Conservation (phyloP, 192 early-diverging fungal genomes). For the Piromyces finnis region DNA sequence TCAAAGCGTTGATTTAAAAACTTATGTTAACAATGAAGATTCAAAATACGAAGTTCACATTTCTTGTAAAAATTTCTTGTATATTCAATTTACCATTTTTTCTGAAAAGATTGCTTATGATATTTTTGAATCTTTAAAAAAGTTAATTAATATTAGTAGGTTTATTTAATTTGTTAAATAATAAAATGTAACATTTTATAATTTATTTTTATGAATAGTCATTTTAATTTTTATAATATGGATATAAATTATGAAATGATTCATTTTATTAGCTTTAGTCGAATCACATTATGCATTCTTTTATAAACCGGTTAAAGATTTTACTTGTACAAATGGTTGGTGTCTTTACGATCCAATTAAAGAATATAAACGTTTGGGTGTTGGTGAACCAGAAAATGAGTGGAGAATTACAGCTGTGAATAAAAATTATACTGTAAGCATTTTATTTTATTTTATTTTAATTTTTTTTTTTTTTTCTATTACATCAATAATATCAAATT, state of each 20-base stretch:
- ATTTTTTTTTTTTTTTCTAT: too few relatives aligned
- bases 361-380: conserved; percentile 76
- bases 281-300: conserved; percentile 64
- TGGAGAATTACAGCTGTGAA: conserved; percentile 76
- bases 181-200: too few relatives aligned
- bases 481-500: too few relatives aligned
- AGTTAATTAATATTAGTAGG: conserved; percentile 56
- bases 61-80: conserved; percentile 65
- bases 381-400: conserved; percentile 29
- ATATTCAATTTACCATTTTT: conserved; percentile 46
- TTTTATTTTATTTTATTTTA: too few relatives aligned
- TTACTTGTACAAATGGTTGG: conserved; percentile 36
- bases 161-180: too few relatives aligned
- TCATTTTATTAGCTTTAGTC: conserved; percentile 31
- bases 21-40: conserved; percentile 4
- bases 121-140: conserved; percentile 61
- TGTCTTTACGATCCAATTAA: conserved; percentile 46
- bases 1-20: conserved; percentile 53
- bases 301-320: conserved; percentile 28
- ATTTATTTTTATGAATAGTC: too few relatives aligned
- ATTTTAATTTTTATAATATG: too few relatives aligned
- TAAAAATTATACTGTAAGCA: conserved; percentile 43
- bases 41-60: conserved; percentile 24
- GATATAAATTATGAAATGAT: too few relatives aligned
- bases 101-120: conserved; percentile 50